These are phyloP conservation scores for Rosa multiflora DNA, from an alignment of 306 rosid species.

Conservation along the genomic window DNA sequence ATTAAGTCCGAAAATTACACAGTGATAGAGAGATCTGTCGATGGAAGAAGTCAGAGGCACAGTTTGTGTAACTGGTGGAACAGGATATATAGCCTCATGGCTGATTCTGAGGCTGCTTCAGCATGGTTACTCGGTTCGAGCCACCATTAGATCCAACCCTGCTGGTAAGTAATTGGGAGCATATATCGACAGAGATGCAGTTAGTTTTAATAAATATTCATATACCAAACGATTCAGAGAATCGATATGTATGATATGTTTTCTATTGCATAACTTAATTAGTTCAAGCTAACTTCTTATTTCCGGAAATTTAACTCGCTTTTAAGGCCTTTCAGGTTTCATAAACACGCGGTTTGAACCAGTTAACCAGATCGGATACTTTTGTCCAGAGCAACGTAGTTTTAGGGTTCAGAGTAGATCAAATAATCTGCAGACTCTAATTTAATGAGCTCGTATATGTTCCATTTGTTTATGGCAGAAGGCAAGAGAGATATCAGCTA, in stretches of 20 bases:
- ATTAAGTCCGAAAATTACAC: background rate
- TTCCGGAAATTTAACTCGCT: background rate
- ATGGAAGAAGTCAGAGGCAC: conserved; percentile 40
- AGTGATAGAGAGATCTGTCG: background rate
- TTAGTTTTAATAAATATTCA: background rate
- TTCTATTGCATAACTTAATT: background rate
- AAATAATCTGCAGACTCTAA: background rate
- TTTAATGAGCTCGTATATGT: background rate
- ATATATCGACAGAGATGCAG: background rate
- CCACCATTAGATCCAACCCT: conserved; percentile 48
- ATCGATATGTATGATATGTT: background rate
- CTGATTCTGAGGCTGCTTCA: conserved; percentile 57
- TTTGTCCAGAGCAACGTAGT: background rate
- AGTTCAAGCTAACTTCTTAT: background rate
- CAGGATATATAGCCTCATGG: conserved; percentile 64
- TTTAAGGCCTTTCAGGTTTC: background rate
- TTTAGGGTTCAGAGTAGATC: background rate
- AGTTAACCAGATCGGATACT: no score
- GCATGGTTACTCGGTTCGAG: conserved; percentile 43
- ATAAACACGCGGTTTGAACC: no score
- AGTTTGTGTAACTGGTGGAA: conserved; percentile 68
- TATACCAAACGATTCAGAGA: background rate
- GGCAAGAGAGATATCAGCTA: conserved; percentile 39
- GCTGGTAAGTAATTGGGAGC: conserved; percentile 10
- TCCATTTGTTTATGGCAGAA: conserved; percentile 3